These are phyloP conservation scores for Phyllosticta paracitricarpa DNA, from an alignment of 2,329 filamentous ascomycete species.

Conservation along the genomic window DNA sequence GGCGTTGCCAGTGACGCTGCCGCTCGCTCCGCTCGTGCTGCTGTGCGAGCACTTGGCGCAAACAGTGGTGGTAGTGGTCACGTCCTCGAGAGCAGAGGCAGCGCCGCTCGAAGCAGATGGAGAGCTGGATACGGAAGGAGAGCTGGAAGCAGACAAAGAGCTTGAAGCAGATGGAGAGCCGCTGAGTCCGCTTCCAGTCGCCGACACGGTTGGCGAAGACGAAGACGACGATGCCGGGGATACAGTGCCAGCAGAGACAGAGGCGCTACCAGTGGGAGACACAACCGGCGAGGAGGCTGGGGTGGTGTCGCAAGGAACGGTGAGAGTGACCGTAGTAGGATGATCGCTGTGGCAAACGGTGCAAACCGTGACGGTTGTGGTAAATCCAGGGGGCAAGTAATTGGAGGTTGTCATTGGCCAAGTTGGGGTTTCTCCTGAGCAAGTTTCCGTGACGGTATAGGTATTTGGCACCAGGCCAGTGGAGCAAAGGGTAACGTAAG, in stretches of 20 bases:
- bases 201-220: neutral
- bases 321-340: conserved; percentile 12
- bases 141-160: neutral
- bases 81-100: neutral
- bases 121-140: neutral
- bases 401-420: neutral
- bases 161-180: neutral
- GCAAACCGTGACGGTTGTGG: conserved; percentile 16
- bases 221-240: neutral
- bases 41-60: neutral
- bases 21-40: neutral
- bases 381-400: conserved; percentile 16
- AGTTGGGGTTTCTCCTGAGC: conserved; percentile 12
- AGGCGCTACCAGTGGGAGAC: neutral
- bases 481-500: conserved; percentile 17
- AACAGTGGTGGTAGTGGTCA: neutral
- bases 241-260: neutral
- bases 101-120: no score
- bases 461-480: conserved; percentile 15
- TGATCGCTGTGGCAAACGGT: conserved; percentile 5
- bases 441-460: conserved; percentile 25
- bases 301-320: conserved; percentile 12
- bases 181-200: neutral
- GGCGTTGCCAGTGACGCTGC: neutral
- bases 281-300: neutral